phyloP scores from a whole-genome alignment of 169 alveolate genomes.

The Amoebophrya sp. region DNA sequence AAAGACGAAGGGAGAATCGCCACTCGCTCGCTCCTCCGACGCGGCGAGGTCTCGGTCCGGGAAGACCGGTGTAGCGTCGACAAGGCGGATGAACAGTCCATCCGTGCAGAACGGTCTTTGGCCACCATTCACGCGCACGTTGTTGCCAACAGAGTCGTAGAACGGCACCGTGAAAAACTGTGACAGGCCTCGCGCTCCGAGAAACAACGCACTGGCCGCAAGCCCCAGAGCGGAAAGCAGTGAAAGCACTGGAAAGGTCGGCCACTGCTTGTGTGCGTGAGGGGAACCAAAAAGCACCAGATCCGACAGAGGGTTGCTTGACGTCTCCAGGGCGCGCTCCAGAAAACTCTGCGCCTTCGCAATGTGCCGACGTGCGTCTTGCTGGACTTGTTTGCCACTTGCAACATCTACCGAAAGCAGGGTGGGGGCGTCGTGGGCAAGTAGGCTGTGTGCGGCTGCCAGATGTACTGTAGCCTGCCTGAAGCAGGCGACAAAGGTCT shows the following conservation, averaged over 20 bases:
- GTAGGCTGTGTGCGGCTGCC: neutral
- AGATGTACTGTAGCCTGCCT: neutral
- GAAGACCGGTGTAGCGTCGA: neutral
- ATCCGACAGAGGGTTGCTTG: neutral
- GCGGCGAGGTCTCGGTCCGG: too few relatives aligned
- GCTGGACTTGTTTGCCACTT: neutral
- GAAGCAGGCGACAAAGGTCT: too few relatives aligned
- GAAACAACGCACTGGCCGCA: neutral
- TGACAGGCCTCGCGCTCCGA: neutral
- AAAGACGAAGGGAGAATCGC: neutral
- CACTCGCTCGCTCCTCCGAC: too few relatives aligned
- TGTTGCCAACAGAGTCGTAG: neutral
- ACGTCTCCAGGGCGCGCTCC: neutral
- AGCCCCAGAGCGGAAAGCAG: neutral
- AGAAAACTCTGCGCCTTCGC: neutral
- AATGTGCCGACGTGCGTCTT: neutral
- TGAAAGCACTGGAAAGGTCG: neutral
- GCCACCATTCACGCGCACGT: constrained; percentile 5
- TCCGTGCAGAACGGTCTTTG: neutral
- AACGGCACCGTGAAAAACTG: too few relatives aligned
- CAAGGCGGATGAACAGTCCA: neutral
- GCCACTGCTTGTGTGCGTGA: neutral
- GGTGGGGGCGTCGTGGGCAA: neutral
- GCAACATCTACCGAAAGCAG: neutral
- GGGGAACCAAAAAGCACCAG: neutral